These are phyloP conservation scores for Wickerhamomyces sp. DNA, from an alignment of 1,139 yeast genomes.

Conservation along the genomic window DNA sequence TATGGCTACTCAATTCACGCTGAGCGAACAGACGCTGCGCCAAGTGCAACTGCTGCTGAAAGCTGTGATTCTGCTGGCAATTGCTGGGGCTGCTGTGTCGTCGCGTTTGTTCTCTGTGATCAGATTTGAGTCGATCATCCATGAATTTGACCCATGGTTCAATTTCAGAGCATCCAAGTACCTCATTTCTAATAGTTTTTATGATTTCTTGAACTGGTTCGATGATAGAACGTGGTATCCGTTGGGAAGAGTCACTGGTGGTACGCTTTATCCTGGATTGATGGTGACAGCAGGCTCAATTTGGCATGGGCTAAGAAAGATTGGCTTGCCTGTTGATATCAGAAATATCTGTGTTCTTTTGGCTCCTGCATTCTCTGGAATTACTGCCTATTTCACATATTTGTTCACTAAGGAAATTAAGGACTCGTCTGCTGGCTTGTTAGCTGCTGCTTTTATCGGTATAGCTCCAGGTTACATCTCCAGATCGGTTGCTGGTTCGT, in stretches of 20 bases:
- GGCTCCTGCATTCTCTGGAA: slow-evolving; percentile 94
- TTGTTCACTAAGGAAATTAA: slow-evolving; percentile 87
- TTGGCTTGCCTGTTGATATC: slow-evolving; percentile 85
- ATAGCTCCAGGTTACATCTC: slow-evolving; percentile 99
- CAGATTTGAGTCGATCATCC: slow-evolving; percentile 92
- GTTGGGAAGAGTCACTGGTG: slow-evolving; percentile 97
- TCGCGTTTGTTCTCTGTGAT: slow-evolving; percentile 81
- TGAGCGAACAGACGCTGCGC: slow-evolving; percentile 19
- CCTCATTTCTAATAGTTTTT: slow-evolving; percentile 75
- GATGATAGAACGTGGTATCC: slow-evolving; percentile 99
- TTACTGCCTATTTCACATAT: slow-evolving; percentile 92
- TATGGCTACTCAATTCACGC: slow-evolving; percentile 8
- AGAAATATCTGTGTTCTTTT: slow-evolving; percentile 93
- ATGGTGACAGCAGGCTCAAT: slow-evolving; percentile 96
- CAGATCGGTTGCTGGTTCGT: slow-evolving; percentile 97
- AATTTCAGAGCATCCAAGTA: slow-evolving; percentile 93
- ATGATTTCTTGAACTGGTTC: slow-evolving; percentile 95
- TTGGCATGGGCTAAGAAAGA: slow-evolving; percentile 64
- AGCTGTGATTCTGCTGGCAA: slow-evolving; percentile 59
- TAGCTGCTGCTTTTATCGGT: slow-evolving; percentile 93
- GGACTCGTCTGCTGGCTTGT: slow-evolving; percentile 81
- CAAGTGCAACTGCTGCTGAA: slow-evolving; percentile 39
- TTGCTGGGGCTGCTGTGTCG: slow-evolving; percentile 88
- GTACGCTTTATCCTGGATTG: slow-evolving; percentile 95
- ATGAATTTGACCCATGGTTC: slow-evolving; percentile 99